phyloP scores from a whole-genome alignment of 768 basidiomycete species.

The Mycena rebaudengoi region DNA sequence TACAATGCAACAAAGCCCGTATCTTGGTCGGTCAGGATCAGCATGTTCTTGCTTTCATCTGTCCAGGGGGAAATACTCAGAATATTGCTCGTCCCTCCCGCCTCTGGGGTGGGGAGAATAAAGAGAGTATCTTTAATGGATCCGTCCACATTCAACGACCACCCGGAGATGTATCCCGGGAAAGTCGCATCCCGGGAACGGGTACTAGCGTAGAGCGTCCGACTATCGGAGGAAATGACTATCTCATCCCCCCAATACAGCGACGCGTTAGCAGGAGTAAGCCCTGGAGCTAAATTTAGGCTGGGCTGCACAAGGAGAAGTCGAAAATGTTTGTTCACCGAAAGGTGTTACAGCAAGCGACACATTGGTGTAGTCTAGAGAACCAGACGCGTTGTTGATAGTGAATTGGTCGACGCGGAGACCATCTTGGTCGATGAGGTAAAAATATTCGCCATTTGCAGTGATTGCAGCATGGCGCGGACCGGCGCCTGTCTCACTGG shows the following conservation, averaged over 20 bases:
- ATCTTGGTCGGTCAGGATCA: constrained; percentile 24
- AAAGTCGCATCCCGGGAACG: constrained; percentile 5
- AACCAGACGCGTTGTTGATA: constrained; percentile 15
- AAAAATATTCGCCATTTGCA: constrained; percentile 19
- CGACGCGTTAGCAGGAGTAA: constrained; percentile 26
- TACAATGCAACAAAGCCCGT: constrained; percentile 23
- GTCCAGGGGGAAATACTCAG: constrained; percentile 21
- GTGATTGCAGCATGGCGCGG: constrained; percentile 28
- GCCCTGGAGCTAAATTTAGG: constrained; percentile 1
- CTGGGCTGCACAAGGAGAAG: background rate
- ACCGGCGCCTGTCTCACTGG: constrained; percentile 23
- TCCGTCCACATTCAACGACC: constrained; percentile 15
- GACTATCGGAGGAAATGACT: constrained; percentile 24
- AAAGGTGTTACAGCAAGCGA: constrained; percentile 31
- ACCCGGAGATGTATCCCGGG: constrained; percentile 22
- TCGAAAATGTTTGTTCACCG: constrained; percentile 4
- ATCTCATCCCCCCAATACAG: constrained; percentile 34
- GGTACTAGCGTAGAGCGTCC: constrained; percentile 22
- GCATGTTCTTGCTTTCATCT: constrained; percentile 24
- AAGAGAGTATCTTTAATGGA: constrained; percentile 17
- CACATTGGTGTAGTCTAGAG: constrained; percentile 19
- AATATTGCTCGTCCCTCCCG: constrained; percentile 25
- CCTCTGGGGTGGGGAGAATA: constrained; percentile 18
- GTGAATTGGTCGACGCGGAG: constrained; percentile 32
- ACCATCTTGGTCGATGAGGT: constrained; percentile 32